phyloP scores from a whole-genome alignment of 2,329 filamentous ascomycete species.

The Exophiala bonariae region DNA sequence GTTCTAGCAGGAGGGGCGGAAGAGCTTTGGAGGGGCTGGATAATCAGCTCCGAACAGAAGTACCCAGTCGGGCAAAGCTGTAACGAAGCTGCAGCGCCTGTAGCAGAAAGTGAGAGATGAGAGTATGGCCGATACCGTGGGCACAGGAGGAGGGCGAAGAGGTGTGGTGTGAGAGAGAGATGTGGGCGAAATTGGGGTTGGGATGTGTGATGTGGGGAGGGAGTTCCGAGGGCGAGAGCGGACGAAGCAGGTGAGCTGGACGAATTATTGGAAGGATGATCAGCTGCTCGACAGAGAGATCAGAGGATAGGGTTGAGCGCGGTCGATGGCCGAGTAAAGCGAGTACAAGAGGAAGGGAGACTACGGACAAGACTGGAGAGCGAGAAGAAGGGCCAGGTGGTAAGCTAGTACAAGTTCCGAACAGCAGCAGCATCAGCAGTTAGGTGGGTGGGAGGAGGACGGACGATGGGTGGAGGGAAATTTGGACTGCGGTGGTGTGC shows the following conservation, averaged over 20 bases:
- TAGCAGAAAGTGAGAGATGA: slow-evolving; percentile 4
- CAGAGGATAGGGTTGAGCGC: slow-evolving; percentile 4
- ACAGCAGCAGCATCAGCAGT: neutral
- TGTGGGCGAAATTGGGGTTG: slow-evolving; percentile 4
- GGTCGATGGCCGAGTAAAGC: neutral
- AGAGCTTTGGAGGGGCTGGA: slow-evolving; percentile 12
- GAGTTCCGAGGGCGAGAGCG: slow-evolving; percentile 2
- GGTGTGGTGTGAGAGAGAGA: slow-evolving; percentile 10
- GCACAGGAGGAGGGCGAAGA: slow-evolving; percentile 5
- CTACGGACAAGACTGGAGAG: neutral
- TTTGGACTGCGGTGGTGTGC: too few species aligned
- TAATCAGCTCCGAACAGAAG: slow-evolving; percentile 20
- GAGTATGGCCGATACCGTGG: neutral
- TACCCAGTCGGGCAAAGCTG: slow-evolving; percentile 18
- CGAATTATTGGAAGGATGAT: too few species aligned
- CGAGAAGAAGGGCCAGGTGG: slow-evolving; percentile 3
- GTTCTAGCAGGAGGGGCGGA: slow-evolving; percentile 10
- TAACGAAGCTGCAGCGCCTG: slow-evolving; percentile 25
- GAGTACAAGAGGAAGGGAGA: neutral
- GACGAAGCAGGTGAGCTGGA: neutral
- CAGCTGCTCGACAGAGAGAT: neutral
- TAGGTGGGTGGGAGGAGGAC: slow-evolving; percentile 11
- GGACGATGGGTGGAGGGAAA: slow-evolving; percentile 1
- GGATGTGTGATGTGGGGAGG: neutral
- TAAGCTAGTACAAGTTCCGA: too few species aligned